Conservation (phyloP, 129 eudicot genomes). For the Centella asiatica region DNA sequence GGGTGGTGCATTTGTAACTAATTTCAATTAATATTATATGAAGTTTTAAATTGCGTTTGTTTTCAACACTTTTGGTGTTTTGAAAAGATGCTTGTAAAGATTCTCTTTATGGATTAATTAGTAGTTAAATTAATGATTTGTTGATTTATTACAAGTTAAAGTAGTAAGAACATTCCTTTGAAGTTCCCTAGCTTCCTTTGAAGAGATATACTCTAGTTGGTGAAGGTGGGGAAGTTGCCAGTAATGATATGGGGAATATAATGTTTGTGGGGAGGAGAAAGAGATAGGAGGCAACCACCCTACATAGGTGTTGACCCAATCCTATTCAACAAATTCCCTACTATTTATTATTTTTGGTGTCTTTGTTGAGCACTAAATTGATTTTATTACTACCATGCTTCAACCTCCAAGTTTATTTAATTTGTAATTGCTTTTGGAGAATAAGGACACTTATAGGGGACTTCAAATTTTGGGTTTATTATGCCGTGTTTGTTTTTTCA, state of each 20-base stretch:
- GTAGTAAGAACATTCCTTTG: not conserved
- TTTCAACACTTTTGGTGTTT: not conserved
- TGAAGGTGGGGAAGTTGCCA: constrained; percentile 12
- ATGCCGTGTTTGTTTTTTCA: no score
- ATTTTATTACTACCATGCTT: not conserved
- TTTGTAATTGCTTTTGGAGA: no score
- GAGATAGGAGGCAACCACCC: constrained; percentile 5
- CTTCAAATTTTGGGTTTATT: no score
- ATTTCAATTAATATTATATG: not conserved
- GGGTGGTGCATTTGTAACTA: constrained; percentile 14
- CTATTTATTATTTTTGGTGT: not conserved
- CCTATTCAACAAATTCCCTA: constrained; percentile 4
- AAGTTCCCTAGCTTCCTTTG: not conserved
- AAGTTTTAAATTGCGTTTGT: not conserved
- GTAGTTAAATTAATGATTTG: not conserved
- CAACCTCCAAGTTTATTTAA: not conserved
- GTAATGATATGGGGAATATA: not conserved
- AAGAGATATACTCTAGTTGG: not conserved
- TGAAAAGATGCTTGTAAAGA: not conserved
- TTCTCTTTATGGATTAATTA: not conserved
- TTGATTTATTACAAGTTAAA: no score
- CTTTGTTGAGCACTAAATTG: not conserved
- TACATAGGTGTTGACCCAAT: constrained; percentile 7
- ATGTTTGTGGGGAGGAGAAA: not conserved
- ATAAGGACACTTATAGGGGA: no score